These are phyloP conservation scores for Silene conica DNA, from an alignment of 148 eudicot genomes.

Conservation along the genomic window DNA sequence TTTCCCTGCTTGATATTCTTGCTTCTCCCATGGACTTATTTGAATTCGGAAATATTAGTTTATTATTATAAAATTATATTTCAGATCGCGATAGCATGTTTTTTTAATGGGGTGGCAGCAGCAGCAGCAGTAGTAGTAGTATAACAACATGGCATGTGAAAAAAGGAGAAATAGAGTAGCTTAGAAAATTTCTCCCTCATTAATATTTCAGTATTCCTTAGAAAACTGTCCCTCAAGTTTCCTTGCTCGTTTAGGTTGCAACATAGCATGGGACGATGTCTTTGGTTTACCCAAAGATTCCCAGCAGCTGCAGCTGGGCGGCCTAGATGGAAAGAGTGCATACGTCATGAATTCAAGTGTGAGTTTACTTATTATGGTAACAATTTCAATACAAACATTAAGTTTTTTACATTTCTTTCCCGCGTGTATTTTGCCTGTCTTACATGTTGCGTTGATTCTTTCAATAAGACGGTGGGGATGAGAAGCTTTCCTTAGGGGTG, in stretches of 20 bases:
- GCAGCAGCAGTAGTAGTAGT: not conserved
- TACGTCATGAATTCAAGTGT: constrained; percentile 29
- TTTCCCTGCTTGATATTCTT: not conserved
- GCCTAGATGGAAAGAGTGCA: constrained; percentile 15
- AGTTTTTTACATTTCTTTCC: not conserved
- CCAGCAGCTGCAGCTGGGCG: constrained; percentile 20
- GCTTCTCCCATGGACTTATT: not conserved
- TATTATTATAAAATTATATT: not conserved
- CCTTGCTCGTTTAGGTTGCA: constrained; percentile 30
- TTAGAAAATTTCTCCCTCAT: not conserved
- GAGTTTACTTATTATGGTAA: constrained; percentile 12
- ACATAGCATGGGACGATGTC: constrained; percentile 34
- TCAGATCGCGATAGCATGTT: not conserved
- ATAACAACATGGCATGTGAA: not conserved
- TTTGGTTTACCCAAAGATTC: constrained; percentile 26
- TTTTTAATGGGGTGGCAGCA: not conserved
- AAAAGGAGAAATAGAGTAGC: not conserved
- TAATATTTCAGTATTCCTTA: not conserved
- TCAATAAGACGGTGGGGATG: not conserved
- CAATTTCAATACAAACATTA: not conserved
- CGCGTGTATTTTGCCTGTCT: not conserved
- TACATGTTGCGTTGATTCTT: not conserved
- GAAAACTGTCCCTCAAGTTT: not conserved
- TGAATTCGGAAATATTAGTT: not conserved
- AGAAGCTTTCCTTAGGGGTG: not conserved